A percentile compares a stretch with the other conserved stretches of the same genome.
Evolutionary conservation across 1,284 basidiomycete genomes (phyloP).

Genomic region (Ustanciosporium gigantosporum): DNA sequence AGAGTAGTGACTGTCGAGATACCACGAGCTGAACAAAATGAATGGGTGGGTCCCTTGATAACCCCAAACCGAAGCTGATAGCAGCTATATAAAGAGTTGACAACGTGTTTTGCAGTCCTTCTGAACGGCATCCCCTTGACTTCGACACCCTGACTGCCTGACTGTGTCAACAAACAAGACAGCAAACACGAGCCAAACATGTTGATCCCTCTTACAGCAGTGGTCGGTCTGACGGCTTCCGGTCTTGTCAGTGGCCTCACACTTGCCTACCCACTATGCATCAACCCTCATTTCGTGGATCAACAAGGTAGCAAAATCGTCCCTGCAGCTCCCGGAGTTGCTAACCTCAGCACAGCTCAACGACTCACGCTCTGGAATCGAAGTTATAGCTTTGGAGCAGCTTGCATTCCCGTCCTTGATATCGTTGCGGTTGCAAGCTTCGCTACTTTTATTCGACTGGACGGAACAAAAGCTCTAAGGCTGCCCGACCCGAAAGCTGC

Average conservation of each 20-base stretch:
- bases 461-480: conserved; percentile 1
- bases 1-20: too few relatives aligned
- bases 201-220: conserved; percentile 13
- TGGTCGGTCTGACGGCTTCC: conserved; percentile 21
- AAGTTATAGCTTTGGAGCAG: conserved; percentile 12
- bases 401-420: conserved; percentile 8
- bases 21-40: too few relatives aligned
- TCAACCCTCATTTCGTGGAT: conserved; percentile 22
- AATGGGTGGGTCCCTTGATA: too few relatives aligned
- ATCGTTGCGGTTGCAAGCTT: conserved; percentile 6
- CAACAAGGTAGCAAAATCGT: conserved; percentile 19
- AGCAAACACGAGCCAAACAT: too few relatives aligned
- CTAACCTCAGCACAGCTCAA: conserved; percentile 23
- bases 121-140: too few relatives aligned
- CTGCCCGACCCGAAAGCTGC: not conserved
- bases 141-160: too few relatives aligned
- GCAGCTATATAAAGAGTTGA: too few relatives aligned
- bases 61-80: too few relatives aligned
- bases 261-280: conserved; percentile 12
- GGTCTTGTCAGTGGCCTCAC: conserved; percentile 21
- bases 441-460: conserved; percentile 3
- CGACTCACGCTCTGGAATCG: conserved; percentile 29
- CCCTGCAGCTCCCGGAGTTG: conserved; percentile 7
- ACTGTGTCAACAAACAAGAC: too few relatives aligned
- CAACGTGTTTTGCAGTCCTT: too few relatives aligned